Percentiles rank a stretch among this genome's conserved stretches.
Evolutionary conservation across 129 eudicot genomes (phyloP).

Genomic region (Heracleum sosnowskyi): DNA sequence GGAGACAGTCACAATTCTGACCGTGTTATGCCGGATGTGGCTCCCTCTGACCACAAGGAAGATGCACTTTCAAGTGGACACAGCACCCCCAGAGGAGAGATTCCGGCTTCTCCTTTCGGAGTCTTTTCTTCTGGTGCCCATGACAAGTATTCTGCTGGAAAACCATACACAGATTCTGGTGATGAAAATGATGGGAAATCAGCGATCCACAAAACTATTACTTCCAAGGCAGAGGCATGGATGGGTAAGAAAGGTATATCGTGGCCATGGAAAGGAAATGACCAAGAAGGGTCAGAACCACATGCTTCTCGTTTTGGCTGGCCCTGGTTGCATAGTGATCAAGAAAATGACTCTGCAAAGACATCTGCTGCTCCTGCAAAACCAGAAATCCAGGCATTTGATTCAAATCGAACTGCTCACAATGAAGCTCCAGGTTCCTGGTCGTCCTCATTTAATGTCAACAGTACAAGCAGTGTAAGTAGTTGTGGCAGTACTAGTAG

Average conservation of each 20-base stretch:
- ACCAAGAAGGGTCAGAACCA: conserved; percentile 45
- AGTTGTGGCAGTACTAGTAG: conserved; percentile 80
- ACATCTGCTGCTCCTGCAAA: conserved; percentile 22
- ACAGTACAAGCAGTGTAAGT: conserved; percentile 84
- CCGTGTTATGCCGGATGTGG: conserved; percentile 30
- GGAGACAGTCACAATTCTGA: conserved; percentile 63
- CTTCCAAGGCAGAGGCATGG: conserved; percentile 96
- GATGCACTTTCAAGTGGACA: conserved; percentile 88
- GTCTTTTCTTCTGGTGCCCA: conserved; percentile 25
- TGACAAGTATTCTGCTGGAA: conserved; percentile 38
- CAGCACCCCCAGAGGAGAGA: conserved; percentile 85
- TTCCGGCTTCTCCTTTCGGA: conserved; percentile 45
- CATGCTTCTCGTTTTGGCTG: conserved; percentile 48
- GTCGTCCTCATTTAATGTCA: conserved; percentile 56
- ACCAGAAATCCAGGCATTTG: conserved; percentile 45
- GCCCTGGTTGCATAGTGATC: conserved; percentile 66
- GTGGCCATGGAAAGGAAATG: conserved; percentile 97
- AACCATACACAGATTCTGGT: conserved; percentile 48
- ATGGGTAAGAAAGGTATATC: conserved; percentile 67
- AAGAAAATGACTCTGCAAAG: conserved; percentile 44
- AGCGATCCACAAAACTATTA: conserved; percentile 52
- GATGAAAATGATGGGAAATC: conserved; percentile 71
- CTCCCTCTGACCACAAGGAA: conserved; percentile 51
- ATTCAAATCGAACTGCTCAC: conserved; percentile 31
- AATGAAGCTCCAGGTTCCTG: conserved; percentile 77